Evolutionary conservation across 2,329 filamentous ascomycete species (phyloP), one percentile per base, ranked within the genome.

Genomic region (Thelonectria olida): DNA sequence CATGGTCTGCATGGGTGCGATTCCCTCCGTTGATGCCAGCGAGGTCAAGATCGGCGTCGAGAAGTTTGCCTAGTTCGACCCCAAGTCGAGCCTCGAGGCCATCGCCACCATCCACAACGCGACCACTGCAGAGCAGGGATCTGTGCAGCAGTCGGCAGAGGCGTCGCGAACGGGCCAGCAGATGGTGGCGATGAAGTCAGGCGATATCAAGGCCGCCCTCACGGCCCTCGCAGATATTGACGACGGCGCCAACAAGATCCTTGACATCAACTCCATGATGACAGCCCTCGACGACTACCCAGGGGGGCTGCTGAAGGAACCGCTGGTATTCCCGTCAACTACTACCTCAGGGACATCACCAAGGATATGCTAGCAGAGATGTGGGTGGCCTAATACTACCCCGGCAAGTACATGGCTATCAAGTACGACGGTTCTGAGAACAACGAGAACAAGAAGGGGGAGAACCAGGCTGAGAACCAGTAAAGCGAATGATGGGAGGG

Each of bases 211-310:
- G 22, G 27, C 58, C 2, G 13, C 58, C 0, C 15, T 62, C 6
- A 19, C 20, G 3, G 52, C 61, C 2, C 28, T 68, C 0, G 34
- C 31, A 2, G 22, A 23, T 0, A 62, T 68, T 17, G 60, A 63
- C 7, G 55, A 53, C 15, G 38, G 50, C n/a, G 23, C 50, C 9
- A 63, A 58, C 7, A 66, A 63, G 48, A 23, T 62, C 1, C 45
- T 68, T 4, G 61, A 67, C 12, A 47, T 63, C 17, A 63, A 61
- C 31, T 67, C 58, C 1, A 63, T 67, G 58, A 61, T 68, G 56
- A 56, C 44, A 0, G 65, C 58, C 4, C 42, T 68, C 4, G 65
- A 67, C 1, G 65, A 67, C 25, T 58, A 62, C 19, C 45, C 19
- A 47, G 13, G 0, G 64, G 67, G 34, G 61, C 49, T 1, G 12